phyloP scores from a whole-genome alignment of 2,329 filamentous ascomycete species.

The Penicillium janthinellum region DNA sequence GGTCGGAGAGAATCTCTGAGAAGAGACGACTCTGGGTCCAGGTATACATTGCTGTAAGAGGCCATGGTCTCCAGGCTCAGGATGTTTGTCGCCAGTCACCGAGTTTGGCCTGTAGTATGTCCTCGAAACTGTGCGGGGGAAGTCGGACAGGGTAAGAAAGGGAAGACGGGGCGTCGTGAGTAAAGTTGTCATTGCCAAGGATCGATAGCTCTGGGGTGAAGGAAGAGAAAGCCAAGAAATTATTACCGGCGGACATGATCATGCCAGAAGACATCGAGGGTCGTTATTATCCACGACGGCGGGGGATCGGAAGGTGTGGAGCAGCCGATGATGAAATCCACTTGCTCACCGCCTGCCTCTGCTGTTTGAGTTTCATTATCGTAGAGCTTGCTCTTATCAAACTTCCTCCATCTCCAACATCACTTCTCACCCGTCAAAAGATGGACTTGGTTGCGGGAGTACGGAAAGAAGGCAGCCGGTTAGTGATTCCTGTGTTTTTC shows the following conservation, averaged over 20 bases:
- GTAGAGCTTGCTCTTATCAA: background rate
- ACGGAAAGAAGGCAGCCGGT: constrained; percentile 83
- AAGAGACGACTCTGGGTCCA: background rate
- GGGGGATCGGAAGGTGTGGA: constrained; percentile 16
- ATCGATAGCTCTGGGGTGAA: background rate
- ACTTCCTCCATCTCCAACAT: background rate
- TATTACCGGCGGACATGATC: constrained; percentile 18
- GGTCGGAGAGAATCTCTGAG: constrained; percentile 15
- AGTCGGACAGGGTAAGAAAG: background rate
- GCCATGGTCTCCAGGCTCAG: constrained; percentile 27
- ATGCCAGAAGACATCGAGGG: constrained; percentile 10
- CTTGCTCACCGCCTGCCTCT: constrained; percentile 14
- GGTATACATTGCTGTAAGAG: constrained; percentile 13
- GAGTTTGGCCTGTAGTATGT: constrained; percentile 5
- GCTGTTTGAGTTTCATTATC: background rate
- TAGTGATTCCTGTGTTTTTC: constrained; percentile 9
- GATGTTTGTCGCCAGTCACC: constrained; percentile 1
- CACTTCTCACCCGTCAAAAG: constrained; percentile 8
- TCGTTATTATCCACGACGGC: constrained; percentile 14
- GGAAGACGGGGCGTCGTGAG: background rate
- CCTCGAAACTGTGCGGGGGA: constrained; percentile 6
- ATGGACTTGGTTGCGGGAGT: constrained; percentile 93
- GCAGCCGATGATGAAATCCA: constrained; percentile 18
- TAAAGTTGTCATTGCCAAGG: constrained; percentile 24
- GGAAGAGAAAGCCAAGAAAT: background rate